A percentile compares a stretch with the other conserved stretches of the same genome.
Evolutionary conservation across 176 grass and related monocot genomes (phyloP).

Genomic region (Rhynchospora tenuis): DNA sequence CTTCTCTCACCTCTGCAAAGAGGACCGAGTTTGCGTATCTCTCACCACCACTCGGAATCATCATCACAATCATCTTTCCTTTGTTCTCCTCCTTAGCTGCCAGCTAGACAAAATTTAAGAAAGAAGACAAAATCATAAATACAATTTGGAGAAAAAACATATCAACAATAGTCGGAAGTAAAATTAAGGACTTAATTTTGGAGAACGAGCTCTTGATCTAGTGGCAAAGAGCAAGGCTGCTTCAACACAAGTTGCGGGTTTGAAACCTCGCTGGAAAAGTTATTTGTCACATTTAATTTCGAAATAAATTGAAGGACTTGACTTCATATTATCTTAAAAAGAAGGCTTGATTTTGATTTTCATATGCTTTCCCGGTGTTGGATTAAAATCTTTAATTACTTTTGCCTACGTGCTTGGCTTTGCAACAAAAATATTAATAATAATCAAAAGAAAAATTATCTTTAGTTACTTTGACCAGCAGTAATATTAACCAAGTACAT

Average conservation of each 20-base stretch:
- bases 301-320: too few species aligned
- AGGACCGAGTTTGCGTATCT: conserved; percentile 58
- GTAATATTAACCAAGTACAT: background rate
- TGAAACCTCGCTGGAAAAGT: too few species aligned
- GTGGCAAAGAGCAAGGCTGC: too few species aligned
- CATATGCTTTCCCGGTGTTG: background rate
- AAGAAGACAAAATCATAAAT: too few species aligned
- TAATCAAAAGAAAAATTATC: too few species aligned
- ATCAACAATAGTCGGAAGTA: background rate
- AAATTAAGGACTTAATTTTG: too few species aligned
- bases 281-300: too few species aligned
- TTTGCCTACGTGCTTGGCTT: background rate
- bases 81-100: conserved; percentile 46
- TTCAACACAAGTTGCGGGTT: too few species aligned
- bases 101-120: conserved; percentile 18
- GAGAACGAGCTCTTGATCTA: too few species aligned
- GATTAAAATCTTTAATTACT: background rate
- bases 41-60: conserved; percentile 53
- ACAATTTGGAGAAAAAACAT: background rate
- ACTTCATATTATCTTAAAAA: too few species aligned
- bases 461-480: background rate
- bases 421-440: too few species aligned
- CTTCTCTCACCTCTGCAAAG: conserved; percentile 48
- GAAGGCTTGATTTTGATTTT: background rate
- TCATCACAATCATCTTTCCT: conserved; percentile 71